A percentile compares a stretch with the other conserved stretches of the same genome.
Conservation (phyloP, 208 protist species). For the Trypanosoma caninum region DNA sequence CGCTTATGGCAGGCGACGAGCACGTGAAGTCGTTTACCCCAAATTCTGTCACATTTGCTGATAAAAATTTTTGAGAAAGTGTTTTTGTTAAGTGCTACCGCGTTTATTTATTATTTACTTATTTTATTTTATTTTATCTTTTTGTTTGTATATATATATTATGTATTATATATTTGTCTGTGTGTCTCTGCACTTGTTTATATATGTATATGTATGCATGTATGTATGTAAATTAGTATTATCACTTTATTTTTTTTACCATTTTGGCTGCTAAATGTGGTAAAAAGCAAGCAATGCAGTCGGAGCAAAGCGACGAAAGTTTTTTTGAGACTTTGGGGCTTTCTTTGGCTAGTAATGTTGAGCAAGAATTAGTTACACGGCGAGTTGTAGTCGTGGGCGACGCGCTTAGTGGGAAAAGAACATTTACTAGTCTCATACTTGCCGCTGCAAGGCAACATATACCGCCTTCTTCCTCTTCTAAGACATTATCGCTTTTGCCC, state of each 20-base stretch:
- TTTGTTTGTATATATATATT: conserved; percentile 2
- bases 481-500: background rate
- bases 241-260: conserved; percentile 8
- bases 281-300: background rate
- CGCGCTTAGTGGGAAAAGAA: conserved; percentile 70
- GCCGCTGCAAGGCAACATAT: conserved; percentile 55
- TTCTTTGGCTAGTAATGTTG: conserved; percentile 29
- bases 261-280: too few species aligned
- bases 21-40: conserved; percentile 70
- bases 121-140: conserved; percentile 12
- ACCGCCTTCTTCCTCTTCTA: conserved; percentile 3
- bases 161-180: background rate
- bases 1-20: conserved; percentile 72
- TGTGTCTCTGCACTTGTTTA: background rate
- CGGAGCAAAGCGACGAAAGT: conserved; percentile 11
- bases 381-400: conserved; percentile 72
- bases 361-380: conserved; percentile 34
- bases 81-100: too few species aligned
- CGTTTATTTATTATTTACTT: too few species aligned
- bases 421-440: conserved; percentile 56
- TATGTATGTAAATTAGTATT: background rate
- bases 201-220: background rate
- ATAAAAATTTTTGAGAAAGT: conserved; percentile 15
- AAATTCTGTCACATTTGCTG: conserved; percentile 55
- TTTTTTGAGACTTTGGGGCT: conserved; percentile 56